Evolutionary conservation across 345 rosid genomes (phyloP).

Genomic region (Raphanus raphanistrum): DNA sequence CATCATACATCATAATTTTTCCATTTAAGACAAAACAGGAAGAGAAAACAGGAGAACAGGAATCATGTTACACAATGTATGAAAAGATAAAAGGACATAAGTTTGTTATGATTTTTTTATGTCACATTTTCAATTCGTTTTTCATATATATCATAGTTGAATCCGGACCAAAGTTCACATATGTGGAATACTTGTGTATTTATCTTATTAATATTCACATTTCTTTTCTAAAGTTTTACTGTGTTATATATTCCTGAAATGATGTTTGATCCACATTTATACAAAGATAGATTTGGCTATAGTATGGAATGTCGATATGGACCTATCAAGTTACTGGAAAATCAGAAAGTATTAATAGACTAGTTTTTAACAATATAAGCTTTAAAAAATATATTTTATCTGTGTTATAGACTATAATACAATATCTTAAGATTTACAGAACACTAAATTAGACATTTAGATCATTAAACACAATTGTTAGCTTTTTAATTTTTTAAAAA

Average conservation of each 20-base stretch:
- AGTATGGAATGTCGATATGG: no score
- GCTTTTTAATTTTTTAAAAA: no score
- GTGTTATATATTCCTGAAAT: background rate
- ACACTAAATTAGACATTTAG: no score
- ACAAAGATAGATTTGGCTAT: background rate
- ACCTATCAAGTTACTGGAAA: no score
- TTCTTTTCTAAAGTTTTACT: background rate
- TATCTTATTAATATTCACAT: background rate
- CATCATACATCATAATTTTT: conserved; percentile 44
- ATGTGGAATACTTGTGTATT: background rate
- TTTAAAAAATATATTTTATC: no score
- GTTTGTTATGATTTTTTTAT: background rate
- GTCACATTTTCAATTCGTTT: background rate
- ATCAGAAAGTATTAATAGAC: no score
- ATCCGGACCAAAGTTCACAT: conserved; percentile 20
- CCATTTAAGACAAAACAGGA: conserved; percentile 32
- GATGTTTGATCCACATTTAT: background rate
- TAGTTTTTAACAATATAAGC: no score
- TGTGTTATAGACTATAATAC: no score
- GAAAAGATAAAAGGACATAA: conserved; percentile 35
- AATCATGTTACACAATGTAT: conserved; percentile 51
- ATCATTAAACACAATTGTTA: no score
- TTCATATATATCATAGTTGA: background rate
- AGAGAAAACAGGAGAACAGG: conserved; percentile 25
- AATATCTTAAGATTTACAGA: no score